These are phyloP conservation scores for Neurospora sp. DNA, from an alignment of 2,329 filamentous ascomycete genomes.

Conservation along the genomic window DNA sequence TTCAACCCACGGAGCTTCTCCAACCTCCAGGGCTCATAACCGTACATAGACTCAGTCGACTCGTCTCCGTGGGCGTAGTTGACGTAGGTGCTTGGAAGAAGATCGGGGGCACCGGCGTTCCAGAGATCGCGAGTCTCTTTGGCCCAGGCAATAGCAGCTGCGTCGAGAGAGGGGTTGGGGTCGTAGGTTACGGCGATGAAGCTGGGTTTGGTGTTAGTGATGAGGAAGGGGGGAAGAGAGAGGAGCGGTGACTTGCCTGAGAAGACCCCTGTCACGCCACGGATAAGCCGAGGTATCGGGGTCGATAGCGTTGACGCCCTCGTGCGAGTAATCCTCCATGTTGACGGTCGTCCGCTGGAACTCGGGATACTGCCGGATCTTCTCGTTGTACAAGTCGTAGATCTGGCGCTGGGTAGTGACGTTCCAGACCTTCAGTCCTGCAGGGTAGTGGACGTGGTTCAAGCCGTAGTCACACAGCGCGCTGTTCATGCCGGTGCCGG, in stretches of 20 bases:
- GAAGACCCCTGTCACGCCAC: conserved; percentile 23
- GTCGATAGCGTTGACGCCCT: conserved; percentile 31
- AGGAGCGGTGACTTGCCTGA: not conserved
- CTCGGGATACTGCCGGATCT: conserved; percentile 16
- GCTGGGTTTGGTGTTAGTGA: conserved; percentile 11
- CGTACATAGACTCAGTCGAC: conserved; percentile 32
- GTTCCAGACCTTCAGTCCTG: conserved; percentile 32
- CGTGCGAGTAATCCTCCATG: conserved; percentile 43
- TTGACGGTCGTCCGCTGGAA: conserved; percentile 34
- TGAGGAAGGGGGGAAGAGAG: conserved; percentile 12
- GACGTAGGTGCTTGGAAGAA: conserved; percentile 27
- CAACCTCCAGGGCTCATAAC: conserved; percentile 38
- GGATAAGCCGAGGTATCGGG: conserved; percentile 32
- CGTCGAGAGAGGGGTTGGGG: not conserved
- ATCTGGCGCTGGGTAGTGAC: conserved; percentile 18
- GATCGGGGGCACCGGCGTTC: not conserved
- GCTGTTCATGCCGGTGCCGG: conserved; percentile 26
- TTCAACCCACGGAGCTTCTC: conserved; percentile 35
- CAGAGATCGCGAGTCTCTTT: conserved; percentile 1
- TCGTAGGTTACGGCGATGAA: not conserved
- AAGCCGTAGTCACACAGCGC: conserved; percentile 32
- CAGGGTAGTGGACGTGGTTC: conserved; percentile 33
- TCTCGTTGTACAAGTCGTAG: conserved; percentile 25
- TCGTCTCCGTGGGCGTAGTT: conserved; percentile 44
- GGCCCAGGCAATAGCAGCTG: conserved; percentile 1